Evolutionary conservation across 1,284 basidiomycete species (phyloP).

Genomic region (Waitea zeae): DNA sequence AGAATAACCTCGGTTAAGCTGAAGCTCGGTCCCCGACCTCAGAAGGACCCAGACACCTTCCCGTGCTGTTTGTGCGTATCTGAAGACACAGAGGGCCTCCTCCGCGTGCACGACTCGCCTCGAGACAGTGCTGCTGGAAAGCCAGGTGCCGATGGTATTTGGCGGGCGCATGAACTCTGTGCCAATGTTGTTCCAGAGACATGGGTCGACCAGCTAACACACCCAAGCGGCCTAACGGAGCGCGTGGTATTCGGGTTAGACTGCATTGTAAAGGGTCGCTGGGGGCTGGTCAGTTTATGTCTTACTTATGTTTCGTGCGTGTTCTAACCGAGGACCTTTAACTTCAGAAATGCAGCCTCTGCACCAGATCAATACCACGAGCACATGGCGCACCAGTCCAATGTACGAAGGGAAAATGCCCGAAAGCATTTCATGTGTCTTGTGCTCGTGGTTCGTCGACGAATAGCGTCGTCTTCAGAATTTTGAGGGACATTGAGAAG

Average conservation of each 20-base stretch:
- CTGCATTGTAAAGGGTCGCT: conserved; percentile 74
- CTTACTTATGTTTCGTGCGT: conserved; percentile 17
- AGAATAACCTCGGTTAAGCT: too few species aligned
- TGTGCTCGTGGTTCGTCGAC: conserved; percentile 56
- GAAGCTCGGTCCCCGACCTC: conserved; percentile 42
- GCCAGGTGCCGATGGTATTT: conserved; percentile 18
- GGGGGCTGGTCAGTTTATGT: conserved; percentile 85
- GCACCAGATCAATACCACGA: conserved; percentile 48
- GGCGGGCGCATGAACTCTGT: conserved; percentile 65
- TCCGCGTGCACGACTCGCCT: conserved; percentile 57
- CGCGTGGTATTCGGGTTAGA: conserved; percentile 66
- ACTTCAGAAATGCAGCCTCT: conserved; percentile 79
- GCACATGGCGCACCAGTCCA: conserved; percentile 84
- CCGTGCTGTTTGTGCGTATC: conserved; percentile 78
- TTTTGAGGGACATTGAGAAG: conserved; percentile 56
- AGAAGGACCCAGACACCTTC: conserved; percentile 39
- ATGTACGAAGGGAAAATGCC: conserved; percentile 86
- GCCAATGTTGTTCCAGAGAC: conserved; percentile 73
- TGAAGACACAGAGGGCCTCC: conserved; percentile 31
- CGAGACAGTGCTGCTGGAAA: conserved; percentile 30
- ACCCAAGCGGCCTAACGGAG: conserved; percentile 23
- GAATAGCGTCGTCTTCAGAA: conserved; percentile 37
- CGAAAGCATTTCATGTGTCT: conserved; percentile 85
- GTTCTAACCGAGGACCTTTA: neutral
- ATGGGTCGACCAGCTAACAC: conserved; percentile 57